phyloP scores from a whole-genome alignment of 257 asterid species.

The Solanum appendiculatum region DNA sequence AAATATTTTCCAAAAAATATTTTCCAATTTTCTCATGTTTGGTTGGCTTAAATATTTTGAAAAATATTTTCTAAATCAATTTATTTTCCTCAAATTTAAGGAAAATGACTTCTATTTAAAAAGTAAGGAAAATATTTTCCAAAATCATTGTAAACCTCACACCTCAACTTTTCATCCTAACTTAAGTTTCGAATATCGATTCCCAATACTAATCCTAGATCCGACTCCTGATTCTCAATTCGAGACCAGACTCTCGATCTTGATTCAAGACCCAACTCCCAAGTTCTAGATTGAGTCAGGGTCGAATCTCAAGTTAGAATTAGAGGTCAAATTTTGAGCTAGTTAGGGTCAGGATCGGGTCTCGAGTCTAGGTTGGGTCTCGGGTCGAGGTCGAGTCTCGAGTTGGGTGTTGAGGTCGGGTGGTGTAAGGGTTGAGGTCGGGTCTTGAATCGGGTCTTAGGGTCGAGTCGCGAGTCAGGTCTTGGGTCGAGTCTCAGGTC shows the following conservation, averaged over 20 bases:
- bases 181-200: background rate
- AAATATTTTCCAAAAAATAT: no score
- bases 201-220: background rate
- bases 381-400: background rate
- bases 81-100: background rate
- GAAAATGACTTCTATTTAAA: no score
- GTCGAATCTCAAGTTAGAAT: background rate
- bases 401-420: no score
- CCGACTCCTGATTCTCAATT: background rate
- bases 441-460: background rate
- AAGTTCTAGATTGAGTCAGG: background rate
- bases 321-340: background rate
- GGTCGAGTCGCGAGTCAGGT: background rate
- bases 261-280: background rate
- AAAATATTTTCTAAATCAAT: no score
- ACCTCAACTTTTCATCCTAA: background rate
- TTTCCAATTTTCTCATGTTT: background rate
- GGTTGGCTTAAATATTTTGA: background rate
- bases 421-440: no score
- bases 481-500: background rate
- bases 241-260: background rate
- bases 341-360: background rate
- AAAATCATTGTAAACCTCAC: background rate
- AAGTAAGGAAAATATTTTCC: background rate
- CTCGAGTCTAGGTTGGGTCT: background rate